Evolutionary conservation across 139 green algal species (phyloP), one percentile per base, ranked within the genome.

Genomic region (Chlorella sorokiniana): DNA sequence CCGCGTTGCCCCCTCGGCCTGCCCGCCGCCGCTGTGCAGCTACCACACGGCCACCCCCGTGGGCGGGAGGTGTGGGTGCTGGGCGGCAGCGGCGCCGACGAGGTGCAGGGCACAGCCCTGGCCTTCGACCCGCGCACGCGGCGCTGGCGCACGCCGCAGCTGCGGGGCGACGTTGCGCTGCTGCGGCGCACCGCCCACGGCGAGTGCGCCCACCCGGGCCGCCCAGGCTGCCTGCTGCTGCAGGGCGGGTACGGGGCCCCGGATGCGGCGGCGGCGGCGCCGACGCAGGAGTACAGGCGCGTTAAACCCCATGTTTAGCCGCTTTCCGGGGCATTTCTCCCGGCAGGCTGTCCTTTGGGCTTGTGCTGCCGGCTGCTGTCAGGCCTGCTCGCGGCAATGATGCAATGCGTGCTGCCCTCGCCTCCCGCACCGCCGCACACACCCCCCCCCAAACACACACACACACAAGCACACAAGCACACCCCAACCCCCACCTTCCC

Each of bases 1-100:
- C 37, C 6, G n/a, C 18, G 52, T 48, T 4, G 5, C 72, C 72
- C n/a, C 8, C 16, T 65, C 18, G n/a, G n/a, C n/a, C n/a, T n/a
- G n/a, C n/a, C n/a, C n/a, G n/a, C n/a, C n/a, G n/a, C n/a, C n/a
- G n/a, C 37, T 29, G 22, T 35, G 73, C 73, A 79, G 73, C 61
- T 84, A 80, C 59, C 82, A 83, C 76, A 79, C 82, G 27, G 76
- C 82, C 51, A 86, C 82, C 9, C 22, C 83, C 14, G 59, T 83
- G 2, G 29, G 45, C 54, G 71, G 45, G 51, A 62, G 56, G 82
- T 86, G 29, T 86, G 82, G 82, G 59, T 86, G 29, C 69, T 82
- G 62, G 76, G 82, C 37, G 82, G 82, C 27, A 44, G 56, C 31
- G 62, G 78, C 45, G 35, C 65, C 0, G 22, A 52, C 22, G 27